These are phyloP conservation scores for Neospermospora avenae DNA, from an alignment of 2,329 filamentous ascomycete genomes.

Conservation along the genomic window DNA sequence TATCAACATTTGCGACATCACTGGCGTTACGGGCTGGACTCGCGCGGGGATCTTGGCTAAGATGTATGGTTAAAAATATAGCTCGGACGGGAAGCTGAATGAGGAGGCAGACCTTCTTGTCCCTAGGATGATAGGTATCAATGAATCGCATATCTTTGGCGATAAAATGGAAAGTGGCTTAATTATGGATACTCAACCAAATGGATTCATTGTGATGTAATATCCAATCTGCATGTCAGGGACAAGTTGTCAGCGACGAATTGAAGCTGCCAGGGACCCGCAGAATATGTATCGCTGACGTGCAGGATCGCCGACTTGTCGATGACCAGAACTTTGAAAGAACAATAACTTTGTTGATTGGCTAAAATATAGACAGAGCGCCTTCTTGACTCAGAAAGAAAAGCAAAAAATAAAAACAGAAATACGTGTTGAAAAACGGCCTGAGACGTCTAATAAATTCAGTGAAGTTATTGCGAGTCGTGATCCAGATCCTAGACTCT, in stretches of 20 bases:
- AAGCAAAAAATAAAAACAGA: constrained; percentile 9
- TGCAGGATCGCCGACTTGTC: neutral
- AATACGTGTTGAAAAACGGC: constrained; percentile 2
- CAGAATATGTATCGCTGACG: constrained; percentile 6
- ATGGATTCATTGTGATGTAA: neutral
- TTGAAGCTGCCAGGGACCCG: constrained; percentile 9
- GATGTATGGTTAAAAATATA: neutral
- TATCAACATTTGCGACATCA: neutral
- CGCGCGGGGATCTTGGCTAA: neutral
- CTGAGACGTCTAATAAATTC: neutral
- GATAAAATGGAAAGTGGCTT: neutral
- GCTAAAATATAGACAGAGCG: constrained; percentile 6
- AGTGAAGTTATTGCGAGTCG: constrained; percentile 6
- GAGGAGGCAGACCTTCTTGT: neutral
- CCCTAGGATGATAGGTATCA: neutral
- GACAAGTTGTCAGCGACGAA: neutral
- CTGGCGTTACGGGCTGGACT: neutral
- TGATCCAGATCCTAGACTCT: constrained; percentile 13
- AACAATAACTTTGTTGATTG: constrained; percentile 8
- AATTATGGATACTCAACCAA: neutral
- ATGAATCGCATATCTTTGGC: neutral
- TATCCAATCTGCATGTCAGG: constrained; percentile 7
- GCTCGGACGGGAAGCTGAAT: neutral
- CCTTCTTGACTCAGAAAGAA: neutral
- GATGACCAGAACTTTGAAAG: neutral